Conservation (phyloP, 805 yeast genomes). For the Yamadazyma tumulicola region DNA sequence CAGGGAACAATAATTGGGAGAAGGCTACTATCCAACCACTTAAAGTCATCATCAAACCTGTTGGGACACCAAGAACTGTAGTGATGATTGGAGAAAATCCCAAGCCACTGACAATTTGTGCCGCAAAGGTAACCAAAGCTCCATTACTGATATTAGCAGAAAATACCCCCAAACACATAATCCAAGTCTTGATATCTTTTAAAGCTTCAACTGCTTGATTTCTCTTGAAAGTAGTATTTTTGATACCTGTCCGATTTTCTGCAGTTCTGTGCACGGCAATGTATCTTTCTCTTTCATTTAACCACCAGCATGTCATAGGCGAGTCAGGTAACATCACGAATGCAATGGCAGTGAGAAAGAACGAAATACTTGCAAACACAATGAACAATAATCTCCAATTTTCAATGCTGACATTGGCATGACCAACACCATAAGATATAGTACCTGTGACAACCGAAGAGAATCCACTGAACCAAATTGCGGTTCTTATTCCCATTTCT, state of each 20-base stretch:
- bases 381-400: constrained; percentile 63
- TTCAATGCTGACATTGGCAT: constrained; percentile 33
- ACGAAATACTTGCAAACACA: constrained; percentile 55
- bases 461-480: constrained; percentile 37
- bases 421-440: constrained; percentile 29
- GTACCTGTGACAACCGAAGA: constrained; percentile 50
- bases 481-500: constrained; percentile 22
- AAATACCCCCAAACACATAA: constrained; percentile 25
- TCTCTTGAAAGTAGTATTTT: constrained; percentile 32
- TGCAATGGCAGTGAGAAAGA: constrained; percentile 46
- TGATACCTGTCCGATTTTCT: constrained; percentile 39
- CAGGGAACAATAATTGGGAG: constrained; percentile 22
- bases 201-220: constrained; percentile 36
- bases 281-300: constrained; percentile 29
- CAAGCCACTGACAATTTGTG: constrained; percentile 48
- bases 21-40: constrained; percentile 21
- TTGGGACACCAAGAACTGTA: constrained; percentile 52
- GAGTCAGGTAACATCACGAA: constrained; percentile 40
- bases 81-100: constrained; percentile 45
- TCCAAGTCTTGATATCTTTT: constrained; percentile 34
- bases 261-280: constrained; percentile 31
- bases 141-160: constrained; percentile 33
- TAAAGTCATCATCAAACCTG: constrained; percentile 46
- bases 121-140: constrained; percentile 32
- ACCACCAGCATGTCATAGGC: constrained; percentile 35